Conservation (phyloP, 2,329 filamentous ascomycete species). For the Ceratocystis albifundus region DNA sequence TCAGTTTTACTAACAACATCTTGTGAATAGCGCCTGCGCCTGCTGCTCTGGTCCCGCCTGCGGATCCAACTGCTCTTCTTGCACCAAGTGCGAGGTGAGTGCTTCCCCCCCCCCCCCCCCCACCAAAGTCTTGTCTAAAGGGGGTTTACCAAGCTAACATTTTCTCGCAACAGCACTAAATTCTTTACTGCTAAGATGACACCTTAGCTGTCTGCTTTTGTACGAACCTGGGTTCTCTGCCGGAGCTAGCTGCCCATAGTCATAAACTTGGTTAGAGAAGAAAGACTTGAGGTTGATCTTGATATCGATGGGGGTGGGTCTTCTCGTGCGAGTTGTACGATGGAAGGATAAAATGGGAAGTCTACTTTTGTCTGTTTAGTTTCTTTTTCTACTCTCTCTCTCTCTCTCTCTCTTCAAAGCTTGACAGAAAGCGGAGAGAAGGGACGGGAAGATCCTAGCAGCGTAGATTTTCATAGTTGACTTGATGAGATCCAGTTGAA, state of each 20-base stretch:
- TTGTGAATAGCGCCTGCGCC: constrained; percentile 17
- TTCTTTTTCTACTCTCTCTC: background rate
- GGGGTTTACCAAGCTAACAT: background rate
- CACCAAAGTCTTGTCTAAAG: no score
- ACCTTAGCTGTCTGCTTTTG: background rate
- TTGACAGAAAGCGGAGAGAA: background rate
- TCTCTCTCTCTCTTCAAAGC: background rate
- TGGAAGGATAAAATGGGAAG: background rate
- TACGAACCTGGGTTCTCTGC: background rate
- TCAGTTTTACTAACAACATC: background rate
- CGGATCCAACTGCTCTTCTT: constrained; percentile 14
- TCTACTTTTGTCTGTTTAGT: background rate
- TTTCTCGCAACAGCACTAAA: constrained; percentile 4
- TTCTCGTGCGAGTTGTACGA: background rate
- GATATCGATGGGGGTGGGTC: background rate
- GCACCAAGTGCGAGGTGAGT: constrained; percentile 18
- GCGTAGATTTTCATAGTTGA: constrained; percentile 9
- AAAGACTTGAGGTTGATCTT: background rate
- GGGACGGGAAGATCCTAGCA: background rate
- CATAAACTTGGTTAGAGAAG: background rate
- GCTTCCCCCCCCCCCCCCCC: no score
- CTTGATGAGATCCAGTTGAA: constrained; percentile 9
- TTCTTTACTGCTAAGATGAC: background rate
- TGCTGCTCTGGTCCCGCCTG: constrained; percentile 19
- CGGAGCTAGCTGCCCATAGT: constrained; percentile 3